Evolutionary conservation across 2,329 filamentous ascomycete species (phyloP).

Genomic region (Zymoseptoria tritici): DNA sequence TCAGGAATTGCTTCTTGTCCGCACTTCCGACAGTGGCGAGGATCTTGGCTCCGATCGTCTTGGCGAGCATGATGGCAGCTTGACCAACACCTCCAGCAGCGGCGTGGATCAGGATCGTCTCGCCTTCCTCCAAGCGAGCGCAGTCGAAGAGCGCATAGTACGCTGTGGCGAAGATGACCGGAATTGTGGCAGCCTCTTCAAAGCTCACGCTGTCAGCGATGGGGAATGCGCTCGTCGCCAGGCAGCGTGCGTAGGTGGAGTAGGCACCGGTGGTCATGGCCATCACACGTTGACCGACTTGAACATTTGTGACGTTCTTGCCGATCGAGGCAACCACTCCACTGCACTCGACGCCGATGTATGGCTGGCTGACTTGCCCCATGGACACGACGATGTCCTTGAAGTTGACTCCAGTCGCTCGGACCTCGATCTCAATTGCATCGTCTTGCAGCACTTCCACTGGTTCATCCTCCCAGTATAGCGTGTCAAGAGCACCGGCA

Average conservation of each 20-base stretch:
- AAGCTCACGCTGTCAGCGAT: conserved; percentile 17
- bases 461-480: conserved; percentile 17
- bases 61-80: conserved; percentile 23
- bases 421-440: conserved; percentile 21
- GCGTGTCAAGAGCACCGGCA: conserved; percentile 20
- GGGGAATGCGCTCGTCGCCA: conserved; percentile 1
- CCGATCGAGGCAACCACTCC: conserved; percentile 11
- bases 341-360: conserved; percentile 7
- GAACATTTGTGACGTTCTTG: conserved; percentile 5
- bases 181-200: conserved; percentile 19
- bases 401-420: conserved; percentile 22
- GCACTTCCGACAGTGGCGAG: conserved; percentile 25
- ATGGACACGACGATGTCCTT: conserved; percentile 17
- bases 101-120: conserved; percentile 31
- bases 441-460: conserved; percentile 9
- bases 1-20: conserved; percentile 24
- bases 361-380: conserved; percentile 10
- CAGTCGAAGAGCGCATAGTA: conserved; percentile 26
- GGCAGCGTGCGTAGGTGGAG: conserved; percentile 8
- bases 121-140: conserved; percentile 24
- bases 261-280: conserved; percentile 7
- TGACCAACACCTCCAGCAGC: conserved; percentile 28
- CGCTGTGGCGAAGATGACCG: conserved; percentile 20
- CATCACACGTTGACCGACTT: conserved; percentile 14
- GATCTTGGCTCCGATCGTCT: conserved; percentile 23